These are phyloP conservation scores for Nemania sp. DNA, from an alignment of 2,329 filamentous ascomycete genomes.

Conservation along the genomic window DNA sequence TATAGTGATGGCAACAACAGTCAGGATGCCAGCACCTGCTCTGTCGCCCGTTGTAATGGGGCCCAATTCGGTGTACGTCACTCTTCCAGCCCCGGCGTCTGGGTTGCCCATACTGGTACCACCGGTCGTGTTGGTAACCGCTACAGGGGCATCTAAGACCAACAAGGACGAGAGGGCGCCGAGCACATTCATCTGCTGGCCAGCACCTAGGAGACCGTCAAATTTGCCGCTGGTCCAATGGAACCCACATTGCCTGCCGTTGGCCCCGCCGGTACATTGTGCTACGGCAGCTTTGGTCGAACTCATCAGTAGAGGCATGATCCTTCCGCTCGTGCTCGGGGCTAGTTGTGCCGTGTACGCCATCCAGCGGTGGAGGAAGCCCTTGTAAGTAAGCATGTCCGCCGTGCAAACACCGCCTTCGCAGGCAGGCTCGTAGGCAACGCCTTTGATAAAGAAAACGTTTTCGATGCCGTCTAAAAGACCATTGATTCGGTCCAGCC, in stretches of 20 bases:
- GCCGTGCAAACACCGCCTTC: constrained; percentile 64
- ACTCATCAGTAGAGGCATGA: constrained; percentile 53
- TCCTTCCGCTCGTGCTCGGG: constrained; percentile 52
- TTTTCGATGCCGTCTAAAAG: constrained; percentile 59
- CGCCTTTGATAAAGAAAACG: constrained; percentile 62
- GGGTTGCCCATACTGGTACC: constrained; percentile 53
- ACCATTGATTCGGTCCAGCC: constrained; percentile 62
- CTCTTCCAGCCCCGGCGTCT: constrained; percentile 39
- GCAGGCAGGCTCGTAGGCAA: constrained; percentile 68
- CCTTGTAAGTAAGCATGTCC: constrained; percentile 70
- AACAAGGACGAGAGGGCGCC: constrained; percentile 60
- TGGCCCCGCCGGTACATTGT: constrained; percentile 51
- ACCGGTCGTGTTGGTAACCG: constrained; percentile 55
- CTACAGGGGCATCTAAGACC: constrained; percentile 49
- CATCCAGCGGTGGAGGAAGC: constrained; percentile 66
- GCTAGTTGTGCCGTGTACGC: constrained; percentile 55
- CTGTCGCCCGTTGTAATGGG: constrained; percentile 45
- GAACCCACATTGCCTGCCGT: constrained; percentile 61
- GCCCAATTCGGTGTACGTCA: constrained; percentile 16
- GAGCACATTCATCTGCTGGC: constrained; percentile 63
- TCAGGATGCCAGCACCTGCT: constrained; percentile 48
- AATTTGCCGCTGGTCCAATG: constrained; percentile 60
- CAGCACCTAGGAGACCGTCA: constrained; percentile 61
- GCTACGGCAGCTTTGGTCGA: constrained; percentile 56
- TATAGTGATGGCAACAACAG: constrained; percentile 39